Conservation (phyloP, 805 yeast genomes). For the Groenewaldozyma tartarivorans region DNA sequence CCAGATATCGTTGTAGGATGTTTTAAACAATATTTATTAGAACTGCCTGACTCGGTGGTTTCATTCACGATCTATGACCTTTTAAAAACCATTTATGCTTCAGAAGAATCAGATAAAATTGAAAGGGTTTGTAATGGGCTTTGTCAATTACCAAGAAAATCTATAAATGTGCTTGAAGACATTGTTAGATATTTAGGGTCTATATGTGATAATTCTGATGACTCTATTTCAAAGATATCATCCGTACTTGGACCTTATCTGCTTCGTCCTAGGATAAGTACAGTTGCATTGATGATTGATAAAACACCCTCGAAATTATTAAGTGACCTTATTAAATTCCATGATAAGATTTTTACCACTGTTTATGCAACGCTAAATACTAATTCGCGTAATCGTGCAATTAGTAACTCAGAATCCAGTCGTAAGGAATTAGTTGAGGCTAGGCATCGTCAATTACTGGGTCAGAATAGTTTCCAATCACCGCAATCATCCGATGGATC, state of each 20-base stretch:
- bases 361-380: not conserved
- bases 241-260: not conserved
- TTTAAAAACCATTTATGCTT: conserved; percentile 46
- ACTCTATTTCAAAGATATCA: not conserved
- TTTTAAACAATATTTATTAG: conserved; percentile 57
- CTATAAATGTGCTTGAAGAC: not conserved
- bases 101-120: conserved; percentile 2
- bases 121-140: conserved; percentile 2
- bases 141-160: not conserved
- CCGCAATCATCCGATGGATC: conserved; percentile 5
- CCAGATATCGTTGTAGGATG: conserved; percentile 46
- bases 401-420: not conserved
- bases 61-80: conserved; percentile 55
- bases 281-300: not conserved
- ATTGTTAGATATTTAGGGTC: not conserved
- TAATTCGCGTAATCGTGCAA: not conserved
- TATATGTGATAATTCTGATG: not conserved
- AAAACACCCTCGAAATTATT: not conserved
- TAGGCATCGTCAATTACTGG: conserved; percentile 15
- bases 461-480: conserved; percentile 5
- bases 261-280: not conserved
- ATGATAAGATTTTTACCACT: not conserved
- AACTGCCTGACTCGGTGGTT: conserved; percentile 65
- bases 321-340: not conserved
- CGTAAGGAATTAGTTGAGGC: conserved; percentile 16